phyloP scores from a whole-genome alignment of 2,329 filamentous ascomycete genomes.

The Alternaria angustiovoidea region DNA sequence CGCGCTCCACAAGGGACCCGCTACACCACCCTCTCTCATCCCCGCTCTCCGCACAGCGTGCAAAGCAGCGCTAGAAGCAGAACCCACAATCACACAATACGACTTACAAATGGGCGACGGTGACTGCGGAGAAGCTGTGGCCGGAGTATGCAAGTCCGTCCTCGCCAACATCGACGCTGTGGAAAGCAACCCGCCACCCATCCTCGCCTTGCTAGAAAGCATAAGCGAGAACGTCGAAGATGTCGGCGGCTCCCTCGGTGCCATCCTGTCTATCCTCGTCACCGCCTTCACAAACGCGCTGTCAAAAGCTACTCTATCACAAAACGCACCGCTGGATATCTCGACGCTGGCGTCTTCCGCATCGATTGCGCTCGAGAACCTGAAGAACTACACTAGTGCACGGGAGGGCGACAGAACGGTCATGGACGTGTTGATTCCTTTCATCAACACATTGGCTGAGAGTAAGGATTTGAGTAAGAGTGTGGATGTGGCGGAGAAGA shows the following conservation, averaged over 20 bases:
- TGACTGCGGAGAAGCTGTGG: slow-evolving; percentile 76
- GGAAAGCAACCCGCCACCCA: slow-evolving; percentile 58
- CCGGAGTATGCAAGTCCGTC: slow-evolving; percentile 72
- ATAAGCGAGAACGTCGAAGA: slow-evolving; percentile 70
- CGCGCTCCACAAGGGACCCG: slow-evolving; percentile 34
- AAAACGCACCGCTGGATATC: slow-evolving; percentile 44
- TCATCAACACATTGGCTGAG: slow-evolving; percentile 72
- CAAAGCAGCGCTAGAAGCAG: slow-evolving; percentile 62
- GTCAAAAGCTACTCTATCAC: slow-evolving; percentile 36
- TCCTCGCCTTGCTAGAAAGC: slow-evolving; percentile 66
- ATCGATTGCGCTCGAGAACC: slow-evolving; percentile 53
- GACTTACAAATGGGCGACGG: slow-evolving; percentile 88
- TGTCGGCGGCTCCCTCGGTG: slow-evolving; percentile 78
- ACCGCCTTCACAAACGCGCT: slow-evolving; percentile 71
- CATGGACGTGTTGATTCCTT: slow-evolving; percentile 88
- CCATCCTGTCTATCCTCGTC: slow-evolving; percentile 84
- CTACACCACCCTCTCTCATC: slow-evolving; percentile 53
- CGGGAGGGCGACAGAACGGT: slow-evolving; percentile 87
- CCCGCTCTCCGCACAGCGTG: slow-evolving; percentile 54
- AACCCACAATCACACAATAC: slow-evolving; percentile 71
- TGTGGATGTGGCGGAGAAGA: slow-evolving; percentile 75
- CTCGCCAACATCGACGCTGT: slow-evolving; percentile 60
- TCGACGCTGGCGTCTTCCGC: slow-evolving; percentile 52
- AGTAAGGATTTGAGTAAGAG: slow-evolving; percentile 73
- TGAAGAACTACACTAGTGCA: slow-evolving; percentile 80